Evolutionary conservation across 768 basidiomycete species (phyloP), one percentile per base, ranked within the genome.

Genomic region (Steccherinum ochraceum): DNA sequence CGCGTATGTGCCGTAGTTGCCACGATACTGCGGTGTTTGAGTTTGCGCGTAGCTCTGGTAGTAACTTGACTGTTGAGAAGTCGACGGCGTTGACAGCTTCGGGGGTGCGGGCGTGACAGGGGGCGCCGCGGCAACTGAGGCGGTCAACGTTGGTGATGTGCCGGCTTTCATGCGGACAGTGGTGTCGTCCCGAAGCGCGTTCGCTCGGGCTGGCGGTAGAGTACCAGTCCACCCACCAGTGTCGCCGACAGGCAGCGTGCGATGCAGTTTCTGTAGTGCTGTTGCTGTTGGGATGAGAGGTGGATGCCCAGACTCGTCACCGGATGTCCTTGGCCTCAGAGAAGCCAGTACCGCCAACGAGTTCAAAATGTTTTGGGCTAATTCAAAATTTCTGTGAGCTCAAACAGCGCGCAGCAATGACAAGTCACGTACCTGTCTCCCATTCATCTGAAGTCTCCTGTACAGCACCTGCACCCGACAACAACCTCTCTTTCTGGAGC

Each of bases 401-500:
- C 21, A 1, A 46, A 24, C 20, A 39, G 11, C 4, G 42, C 10
- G 13, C 12, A 26, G 11, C 1, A 30, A 3, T 18, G 18, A 3
- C 12, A 18, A 24, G 11, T 25, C 7, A 46, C 83, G 56, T 61
- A 90, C 89, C 90, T 53, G 78, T 79, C 56, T 88, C 83, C 85
- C 85, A 89, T 64, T 93, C 89, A 64, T 90, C 89, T 11, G 86
- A 85, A 26, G 75, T 84, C 61, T 81, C 77, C 61, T 81, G 76
- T 2, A 81, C 80, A 11, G 53, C 52, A 48, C 71, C 72, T 26
- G 64, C 63, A 7, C 71, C 76, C 35, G 7, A 7, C 30, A 35
- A 16, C 71, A 73, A 12, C 72, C 73, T 20, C 73, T 73, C 11
- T 67, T 65, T 13, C 60, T 92, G 89, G 45, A 92, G 70, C 56